Percentiles rank a stretch among this genome's conserved stretches.
These are phyloP conservation scores for Adansonia grandidieri DNA, from an alignment of 441 rosid genomes.

Conservation along the genomic window DNA sequence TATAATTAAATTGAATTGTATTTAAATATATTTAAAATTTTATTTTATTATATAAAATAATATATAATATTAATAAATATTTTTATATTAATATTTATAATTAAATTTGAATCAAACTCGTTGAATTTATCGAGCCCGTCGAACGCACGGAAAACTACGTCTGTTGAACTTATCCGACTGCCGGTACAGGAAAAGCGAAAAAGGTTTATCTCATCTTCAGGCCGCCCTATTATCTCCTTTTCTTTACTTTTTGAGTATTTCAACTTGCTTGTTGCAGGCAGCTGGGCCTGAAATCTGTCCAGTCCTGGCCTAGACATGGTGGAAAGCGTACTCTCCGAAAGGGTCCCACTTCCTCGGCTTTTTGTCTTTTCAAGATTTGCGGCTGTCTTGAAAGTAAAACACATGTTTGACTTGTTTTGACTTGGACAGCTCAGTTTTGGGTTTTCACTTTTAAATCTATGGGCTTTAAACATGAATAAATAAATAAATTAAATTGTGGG, in stretches of 20 bases:
- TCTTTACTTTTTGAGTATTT: not conserved
- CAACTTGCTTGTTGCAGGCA: not conserved
- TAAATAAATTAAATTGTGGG: not conserved
- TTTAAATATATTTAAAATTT: too few species aligned
- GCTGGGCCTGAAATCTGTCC: not conserved
- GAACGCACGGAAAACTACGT: too few species aligned
- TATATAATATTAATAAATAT: too few species aligned
- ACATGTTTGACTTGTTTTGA: not conserved
- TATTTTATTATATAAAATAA: too few species aligned
- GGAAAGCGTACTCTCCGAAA: not conserved
- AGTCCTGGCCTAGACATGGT: not conserved
- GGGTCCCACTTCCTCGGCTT: not conserved
- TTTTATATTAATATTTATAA: too few species aligned
- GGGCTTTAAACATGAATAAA: not conserved
- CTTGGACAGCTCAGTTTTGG: not conserved
- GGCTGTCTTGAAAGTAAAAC: not conserved
- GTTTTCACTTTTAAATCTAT: not conserved
- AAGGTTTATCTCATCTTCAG: not conserved
- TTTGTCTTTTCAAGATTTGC: conserved; percentile 7
- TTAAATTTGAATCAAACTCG: too few species aligned
- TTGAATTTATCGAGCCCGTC: too few species aligned
- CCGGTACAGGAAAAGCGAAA: too few species aligned
- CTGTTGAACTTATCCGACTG: too few species aligned
- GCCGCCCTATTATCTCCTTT: not conserved
- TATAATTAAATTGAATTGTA: too few species aligned